Conservation (phyloP, 1,284 basidiomycete species). For the Puccinia polysora region DNA sequence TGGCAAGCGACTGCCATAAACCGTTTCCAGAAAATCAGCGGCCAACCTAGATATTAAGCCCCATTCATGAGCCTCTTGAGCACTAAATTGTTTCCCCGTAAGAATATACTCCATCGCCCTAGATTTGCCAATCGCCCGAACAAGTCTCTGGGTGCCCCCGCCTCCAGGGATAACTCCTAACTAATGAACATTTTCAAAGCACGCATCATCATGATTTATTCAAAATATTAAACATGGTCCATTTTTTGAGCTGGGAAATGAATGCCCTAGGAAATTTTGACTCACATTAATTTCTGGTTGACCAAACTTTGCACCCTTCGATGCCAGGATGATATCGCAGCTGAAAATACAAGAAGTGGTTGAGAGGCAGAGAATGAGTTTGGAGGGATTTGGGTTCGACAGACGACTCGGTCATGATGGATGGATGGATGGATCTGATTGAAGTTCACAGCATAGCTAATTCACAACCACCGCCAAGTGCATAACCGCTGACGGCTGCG, state of each 20-base stretch:
- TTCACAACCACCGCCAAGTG: constrained; percentile 94
- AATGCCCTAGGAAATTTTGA: background rate
- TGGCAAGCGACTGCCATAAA: too few relatives aligned
- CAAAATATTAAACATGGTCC: background rate
- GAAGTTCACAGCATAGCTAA: constrained; percentile 74
- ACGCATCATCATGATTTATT: background rate
- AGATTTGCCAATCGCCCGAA: constrained; percentile 82
- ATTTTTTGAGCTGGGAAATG: background rate
- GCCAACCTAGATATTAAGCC: constrained; percentile 58
- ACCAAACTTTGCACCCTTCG: constrained; percentile 84
- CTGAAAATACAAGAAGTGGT: constrained; percentile 46
- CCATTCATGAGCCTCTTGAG: constrained; percentile 78
- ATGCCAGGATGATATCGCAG: constrained; percentile 91
- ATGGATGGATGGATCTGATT: background rate
- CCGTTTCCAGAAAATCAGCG: background rate
- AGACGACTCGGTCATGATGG: background rate
- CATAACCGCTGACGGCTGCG: constrained; percentile 91
- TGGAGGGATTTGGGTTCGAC: background rate
- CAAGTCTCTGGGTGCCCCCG: constrained; percentile 77
- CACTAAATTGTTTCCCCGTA: constrained; percentile 75
- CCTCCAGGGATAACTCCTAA: constrained; percentile 90
- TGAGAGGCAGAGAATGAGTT: background rate
- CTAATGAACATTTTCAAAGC: constrained; percentile 36
- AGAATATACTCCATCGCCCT: constrained; percentile 92
- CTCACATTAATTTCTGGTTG: constrained; percentile 85